phyloP scores from a whole-genome alignment of 352 stramenopile species.

The Peronosclerospora sorghi region DNA sequence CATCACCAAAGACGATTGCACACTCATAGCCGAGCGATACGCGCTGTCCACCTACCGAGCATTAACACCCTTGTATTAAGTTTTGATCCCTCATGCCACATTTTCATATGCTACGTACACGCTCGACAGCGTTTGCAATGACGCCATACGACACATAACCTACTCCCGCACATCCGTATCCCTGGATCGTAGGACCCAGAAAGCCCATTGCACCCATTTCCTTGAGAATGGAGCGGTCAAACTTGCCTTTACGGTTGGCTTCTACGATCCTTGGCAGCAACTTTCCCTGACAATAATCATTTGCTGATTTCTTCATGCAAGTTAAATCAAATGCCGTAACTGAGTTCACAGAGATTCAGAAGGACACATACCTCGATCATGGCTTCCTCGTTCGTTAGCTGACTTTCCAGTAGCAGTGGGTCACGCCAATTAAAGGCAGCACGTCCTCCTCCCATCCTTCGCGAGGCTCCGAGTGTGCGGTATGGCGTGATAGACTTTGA shows the following conservation, averaged over 20 bases:
- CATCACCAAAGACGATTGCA: slow-evolving; percentile 97
- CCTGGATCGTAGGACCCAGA: slow-evolving; percentile 89
- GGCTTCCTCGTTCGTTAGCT: slow-evolving; percentile 85
- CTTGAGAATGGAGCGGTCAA: slow-evolving; percentile 91
- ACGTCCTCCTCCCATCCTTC: slow-evolving; percentile 37
- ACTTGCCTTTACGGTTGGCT: slow-evolving; percentile 90
- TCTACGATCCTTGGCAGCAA: slow-evolving; percentile 89
- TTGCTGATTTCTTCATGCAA: slow-evolving; percentile 73
- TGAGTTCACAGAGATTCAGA: too few relatives aligned
- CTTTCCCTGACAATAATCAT: slow-evolving; percentile 90
- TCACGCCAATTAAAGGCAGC: slow-evolving; percentile 74
- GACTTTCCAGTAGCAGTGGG: slow-evolving; percentile 54
- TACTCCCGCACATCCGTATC: slow-evolving; percentile 91
- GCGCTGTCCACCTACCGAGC: slow-evolving; percentile 85
- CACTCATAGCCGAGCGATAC: slow-evolving; percentile 95
- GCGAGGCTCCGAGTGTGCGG: slow-evolving; percentile 18
- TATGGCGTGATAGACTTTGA: slow-evolving; percentile 9
- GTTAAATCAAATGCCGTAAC: too few relatives aligned
- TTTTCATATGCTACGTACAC: slow-evolving; percentile 4
- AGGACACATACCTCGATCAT: slow-evolving; percentile 76
- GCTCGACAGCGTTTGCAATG: slow-evolving; percentile 94
- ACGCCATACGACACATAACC: slow-evolving; percentile 95
- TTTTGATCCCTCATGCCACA: background rate
- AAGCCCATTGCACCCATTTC: slow-evolving; percentile 92
- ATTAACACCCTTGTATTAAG: background rate